phyloP scores from a whole-genome alignment of 2,329 filamentous ascomycete genomes.

The Dactylellina leptospora region DNA sequence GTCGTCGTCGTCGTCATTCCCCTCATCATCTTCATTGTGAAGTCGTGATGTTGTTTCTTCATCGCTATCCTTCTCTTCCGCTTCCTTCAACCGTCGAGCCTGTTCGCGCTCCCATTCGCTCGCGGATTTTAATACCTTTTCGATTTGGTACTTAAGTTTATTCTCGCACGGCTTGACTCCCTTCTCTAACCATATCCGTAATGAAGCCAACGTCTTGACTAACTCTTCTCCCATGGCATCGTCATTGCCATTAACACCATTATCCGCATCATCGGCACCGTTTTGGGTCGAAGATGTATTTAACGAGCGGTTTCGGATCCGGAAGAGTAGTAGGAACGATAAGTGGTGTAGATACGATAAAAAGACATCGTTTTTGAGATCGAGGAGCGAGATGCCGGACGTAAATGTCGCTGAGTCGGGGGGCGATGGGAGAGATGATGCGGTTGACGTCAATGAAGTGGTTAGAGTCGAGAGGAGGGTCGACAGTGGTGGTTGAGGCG shows the following conservation, averaged over 20 bases:
- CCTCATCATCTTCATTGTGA: conserved; percentile 57
- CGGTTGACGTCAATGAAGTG: conserved; percentile 32
- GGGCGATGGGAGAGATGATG: conserved; percentile 62
- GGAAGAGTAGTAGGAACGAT: conserved; percentile 83
- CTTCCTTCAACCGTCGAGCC: conserved; percentile 58
- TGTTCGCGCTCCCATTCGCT: conserved; percentile 72
- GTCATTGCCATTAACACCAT: conserved; percentile 57
- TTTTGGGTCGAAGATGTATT: not conserved
- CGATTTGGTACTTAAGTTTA: conserved; percentile 92
- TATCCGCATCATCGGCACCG: conserved; percentile 57
- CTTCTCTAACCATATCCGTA: conserved; percentile 91
- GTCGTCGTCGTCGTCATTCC: conserved; percentile 19
- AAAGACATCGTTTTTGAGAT: conserved; percentile 96
- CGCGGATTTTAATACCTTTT: conserved; percentile 88
- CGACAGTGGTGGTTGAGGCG: conserved; percentile 11
- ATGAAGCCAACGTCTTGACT: conserved; percentile 85
- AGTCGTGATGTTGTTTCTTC: conserved; percentile 60
- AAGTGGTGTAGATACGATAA: conserved; percentile 95
- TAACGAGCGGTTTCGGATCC: conserved; percentile 68
- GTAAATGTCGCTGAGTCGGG: conserved; percentile 72
- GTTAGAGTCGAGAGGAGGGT: conserved; percentile 40
- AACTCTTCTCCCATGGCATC: conserved; percentile 70
- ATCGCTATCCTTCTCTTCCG: conserved; percentile 59
- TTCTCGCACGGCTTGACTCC: conserved; percentile 89
- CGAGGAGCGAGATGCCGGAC: conserved; percentile 91